Conservation (phyloP, 805 yeast species). For the Cyberlindnera subsufficiens region DNA sequence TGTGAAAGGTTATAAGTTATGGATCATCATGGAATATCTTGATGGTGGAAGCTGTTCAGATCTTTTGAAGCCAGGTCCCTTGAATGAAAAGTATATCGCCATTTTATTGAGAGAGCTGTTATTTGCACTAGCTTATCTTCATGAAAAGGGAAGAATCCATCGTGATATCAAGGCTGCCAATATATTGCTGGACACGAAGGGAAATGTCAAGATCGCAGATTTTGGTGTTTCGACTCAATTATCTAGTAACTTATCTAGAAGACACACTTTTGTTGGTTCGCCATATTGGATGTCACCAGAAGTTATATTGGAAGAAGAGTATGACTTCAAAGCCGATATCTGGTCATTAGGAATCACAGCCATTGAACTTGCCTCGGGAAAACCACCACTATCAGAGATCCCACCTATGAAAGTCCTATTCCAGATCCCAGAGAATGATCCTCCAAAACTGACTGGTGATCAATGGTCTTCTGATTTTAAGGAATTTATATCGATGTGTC, state of each 20-base stretch:
- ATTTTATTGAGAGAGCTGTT: slow-evolving; percentile 77
- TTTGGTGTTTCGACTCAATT: slow-evolving; percentile 91
- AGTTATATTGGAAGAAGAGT: slow-evolving; percentile 84
- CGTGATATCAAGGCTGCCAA: slow-evolving; percentile 95
- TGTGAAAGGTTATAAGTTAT: slow-evolving; percentile 74
- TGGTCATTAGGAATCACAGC: slow-evolving; percentile 97
- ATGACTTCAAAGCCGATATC: slow-evolving; percentile 86
- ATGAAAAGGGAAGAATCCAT: slow-evolving; percentile 78
- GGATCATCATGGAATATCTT: slow-evolving; percentile 97
- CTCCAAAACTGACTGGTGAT: slow-evolving; percentile 82
- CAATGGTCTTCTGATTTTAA: slow-evolving; percentile 62
- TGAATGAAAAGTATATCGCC: slow-evolving; percentile 77
- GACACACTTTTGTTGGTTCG: slow-evolving; percentile 69
- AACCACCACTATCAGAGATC: slow-evolving; percentile 91
- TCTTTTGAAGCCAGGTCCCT: slow-evolving; percentile 76
- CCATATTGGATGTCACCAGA: slow-evolving; percentile 99
- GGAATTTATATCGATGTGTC: slow-evolving; percentile 64
- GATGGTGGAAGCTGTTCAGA: slow-evolving; percentile 88
- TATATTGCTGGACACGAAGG: slow-evolving; percentile 60
- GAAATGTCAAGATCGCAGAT: slow-evolving; percentile 86
- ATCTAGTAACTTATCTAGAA: slow-evolving; percentile 57
- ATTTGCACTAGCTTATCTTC: slow-evolving; percentile 64
- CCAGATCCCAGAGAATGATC: slow-evolving; percentile 53
- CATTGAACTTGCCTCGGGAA: slow-evolving; percentile 91
- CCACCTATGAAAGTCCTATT: slow-evolving; percentile 35